Base-by-base conservation (phyloP, 139 green algal species). In the Pleodorina starrii region DNA sequence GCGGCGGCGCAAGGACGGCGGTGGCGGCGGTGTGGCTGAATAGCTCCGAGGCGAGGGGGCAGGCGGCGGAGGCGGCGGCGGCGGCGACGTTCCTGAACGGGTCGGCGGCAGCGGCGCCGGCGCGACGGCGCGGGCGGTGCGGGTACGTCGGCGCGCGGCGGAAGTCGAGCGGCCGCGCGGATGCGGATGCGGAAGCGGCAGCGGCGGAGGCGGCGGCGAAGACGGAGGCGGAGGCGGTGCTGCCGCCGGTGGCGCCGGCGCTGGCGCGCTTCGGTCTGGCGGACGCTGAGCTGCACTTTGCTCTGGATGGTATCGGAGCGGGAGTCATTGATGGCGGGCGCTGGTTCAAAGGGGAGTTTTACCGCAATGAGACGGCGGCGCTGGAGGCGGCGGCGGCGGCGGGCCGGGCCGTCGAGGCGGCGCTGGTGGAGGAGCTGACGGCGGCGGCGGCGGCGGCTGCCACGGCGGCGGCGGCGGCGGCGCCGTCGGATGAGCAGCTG, bases 301-400 rank as follows among this genome's bases (percentile, higher is more conserved):
- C 29, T 29, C 1, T 87, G n/a, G 60, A 63, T 2, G 60, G 60
- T 42, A 42, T 87, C 27, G 81, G 81, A 0, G 29, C n/a, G 19
- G 2, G 12, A 0, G 43, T 50, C 21, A 63, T 87, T 43, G 43
- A 5, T 11, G 80, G 81, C 0, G 81, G 81, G 1, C 42, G 81
- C 0, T 87, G 81, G 81, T 87, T 66, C 42, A 46, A 77, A 4
- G 81, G 81, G 0, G n/a, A 43, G 17, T 87, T 87, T 21, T 87
- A 78, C 29, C 2, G 29, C 1, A 77, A 87, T 42, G 40, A 10
- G 17, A 78, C 16, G 11, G 81, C 5, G 7, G 81, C 81, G 60
- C 25, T 42, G 43, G 81, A 63, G 7, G 27, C 29, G 60, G 60
- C 81, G n/a, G 29, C 72, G 12, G 60, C 60, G 10, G 81, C 63